A percentile compares a stretch with the other conserved stretches of the same genome.
phyloP scores from a whole-genome alignment of 164 flowering plant genomes.

The Chimonanthus praecox region DNA sequence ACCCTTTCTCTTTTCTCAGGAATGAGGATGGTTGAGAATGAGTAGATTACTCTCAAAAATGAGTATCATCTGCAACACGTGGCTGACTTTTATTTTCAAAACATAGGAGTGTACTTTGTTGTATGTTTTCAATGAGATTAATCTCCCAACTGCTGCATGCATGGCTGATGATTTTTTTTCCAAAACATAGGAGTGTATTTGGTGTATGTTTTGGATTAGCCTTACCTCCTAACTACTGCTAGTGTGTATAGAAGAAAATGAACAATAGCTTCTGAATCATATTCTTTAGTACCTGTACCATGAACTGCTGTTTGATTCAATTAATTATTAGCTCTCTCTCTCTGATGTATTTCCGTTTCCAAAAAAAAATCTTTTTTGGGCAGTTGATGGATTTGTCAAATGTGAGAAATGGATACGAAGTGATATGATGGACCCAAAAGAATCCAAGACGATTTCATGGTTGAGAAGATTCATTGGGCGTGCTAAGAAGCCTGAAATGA shows the following conservation, averaged over 20 bases:
- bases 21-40: too few species aligned
- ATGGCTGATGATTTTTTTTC: too few species aligned
- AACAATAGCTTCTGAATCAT: too few species aligned
- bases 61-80: neutral
- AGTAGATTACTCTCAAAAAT: too few species aligned
- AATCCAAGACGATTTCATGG: conserved; percentile 85
- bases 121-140: too few species aligned
- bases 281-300: neutral
- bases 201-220: neutral
- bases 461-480: conserved; percentile 87
- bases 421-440: conserved; percentile 57
- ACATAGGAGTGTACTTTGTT: too few species aligned
- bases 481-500: conserved; percentile 75
- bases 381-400: conserved; percentile 82
- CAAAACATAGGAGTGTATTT: too few species aligned
- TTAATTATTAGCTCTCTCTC: neutral
- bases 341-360: neutral
- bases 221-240: neutral
- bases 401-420: conserved; percentile 87
- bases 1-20: too few species aligned
- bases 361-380: conserved; percentile 9
- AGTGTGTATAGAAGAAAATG: neutral
- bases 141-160: neutral
- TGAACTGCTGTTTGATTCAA: neutral
- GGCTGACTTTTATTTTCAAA: neutral